phyloP scores from a whole-genome alignment of 1,284 basidiomycete genomes.

The Marasmius tenuissimus region DNA sequence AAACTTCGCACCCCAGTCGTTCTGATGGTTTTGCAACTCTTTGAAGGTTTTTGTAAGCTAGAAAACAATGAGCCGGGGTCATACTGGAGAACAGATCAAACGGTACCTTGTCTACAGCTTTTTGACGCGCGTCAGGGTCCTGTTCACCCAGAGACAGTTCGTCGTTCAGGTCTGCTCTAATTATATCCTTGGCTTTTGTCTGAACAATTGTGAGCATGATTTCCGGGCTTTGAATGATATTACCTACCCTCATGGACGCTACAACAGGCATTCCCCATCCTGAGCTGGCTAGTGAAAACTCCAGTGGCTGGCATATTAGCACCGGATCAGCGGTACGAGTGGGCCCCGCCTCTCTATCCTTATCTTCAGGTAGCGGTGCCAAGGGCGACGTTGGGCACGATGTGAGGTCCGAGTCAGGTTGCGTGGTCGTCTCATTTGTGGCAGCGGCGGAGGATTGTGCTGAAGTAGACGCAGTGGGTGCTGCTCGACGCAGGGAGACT shows the following conservation, averaged over 20 bases:
- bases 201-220: neutral
- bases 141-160: neutral
- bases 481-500: neutral
- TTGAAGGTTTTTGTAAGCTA: neutral
- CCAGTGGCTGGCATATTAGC: neutral
- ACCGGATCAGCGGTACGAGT: neutral
- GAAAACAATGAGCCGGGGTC: neutral
- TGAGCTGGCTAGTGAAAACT: neutral
- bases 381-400: neutral
- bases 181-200: neutral
- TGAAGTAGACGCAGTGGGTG: neutral
- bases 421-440: too few species aligned
- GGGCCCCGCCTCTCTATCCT: neutral
- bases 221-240: neutral
- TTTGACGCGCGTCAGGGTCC: neutral
- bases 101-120: neutral
- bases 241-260: neutral
- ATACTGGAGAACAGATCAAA: neutral
- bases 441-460: too few species aligned
- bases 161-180: neutral
- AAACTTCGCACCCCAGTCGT: conserved; percentile 2
- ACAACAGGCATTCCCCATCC: neutral
- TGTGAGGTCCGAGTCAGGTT: too few species aligned
- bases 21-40: neutral
- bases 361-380: neutral